Conservation (phyloP, 2,329 filamentous ascomycete genomes). For the Lecanicillium sp. region DNA sequence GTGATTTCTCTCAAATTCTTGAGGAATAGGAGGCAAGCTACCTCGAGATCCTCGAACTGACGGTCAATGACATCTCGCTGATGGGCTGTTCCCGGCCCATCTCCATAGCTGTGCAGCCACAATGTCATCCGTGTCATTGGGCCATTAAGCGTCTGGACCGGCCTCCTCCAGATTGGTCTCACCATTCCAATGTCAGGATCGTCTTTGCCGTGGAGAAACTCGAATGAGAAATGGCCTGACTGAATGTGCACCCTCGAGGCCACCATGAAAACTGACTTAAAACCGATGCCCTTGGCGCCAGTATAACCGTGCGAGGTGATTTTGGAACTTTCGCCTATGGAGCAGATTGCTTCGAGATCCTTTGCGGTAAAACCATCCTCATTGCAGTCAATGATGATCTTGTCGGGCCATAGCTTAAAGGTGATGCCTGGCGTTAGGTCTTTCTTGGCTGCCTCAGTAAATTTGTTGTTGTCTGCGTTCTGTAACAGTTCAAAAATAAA, state of each 20-base stretch:
- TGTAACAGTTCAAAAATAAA: conserved; percentile 16
- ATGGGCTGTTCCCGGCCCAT: neutral
- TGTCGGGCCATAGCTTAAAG: conserved; percentile 29
- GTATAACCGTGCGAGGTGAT: conserved; percentile 32
- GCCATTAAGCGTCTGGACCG: neutral
- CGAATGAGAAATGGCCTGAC: conserved; percentile 37
- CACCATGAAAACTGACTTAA: conserved; percentile 41
- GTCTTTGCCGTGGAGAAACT: conserved; percentile 24
- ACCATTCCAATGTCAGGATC: neutral
- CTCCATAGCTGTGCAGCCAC: neutral
- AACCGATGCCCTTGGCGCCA: conserved; percentile 43
- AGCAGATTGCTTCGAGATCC: conserved; percentile 39
- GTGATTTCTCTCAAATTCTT: neutral
- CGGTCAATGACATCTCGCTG: neutral
- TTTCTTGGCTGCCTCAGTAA: conserved; percentile 19
- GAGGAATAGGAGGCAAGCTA: neutral
- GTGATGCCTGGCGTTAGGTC: conserved; percentile 22
- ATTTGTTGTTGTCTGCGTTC: conserved; percentile 36
- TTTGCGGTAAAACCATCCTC: conserved; percentile 36
- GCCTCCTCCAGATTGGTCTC: neutral
- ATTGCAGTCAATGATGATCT: conserved; percentile 41
- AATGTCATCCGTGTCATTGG: neutral
- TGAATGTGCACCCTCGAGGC: conserved; percentile 34
- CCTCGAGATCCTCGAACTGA: neutral
- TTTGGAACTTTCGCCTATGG: conserved; percentile 39